Base-by-base conservation (phyloP, 306 rosid genomes). In the Crataegus laevigata region DNA sequence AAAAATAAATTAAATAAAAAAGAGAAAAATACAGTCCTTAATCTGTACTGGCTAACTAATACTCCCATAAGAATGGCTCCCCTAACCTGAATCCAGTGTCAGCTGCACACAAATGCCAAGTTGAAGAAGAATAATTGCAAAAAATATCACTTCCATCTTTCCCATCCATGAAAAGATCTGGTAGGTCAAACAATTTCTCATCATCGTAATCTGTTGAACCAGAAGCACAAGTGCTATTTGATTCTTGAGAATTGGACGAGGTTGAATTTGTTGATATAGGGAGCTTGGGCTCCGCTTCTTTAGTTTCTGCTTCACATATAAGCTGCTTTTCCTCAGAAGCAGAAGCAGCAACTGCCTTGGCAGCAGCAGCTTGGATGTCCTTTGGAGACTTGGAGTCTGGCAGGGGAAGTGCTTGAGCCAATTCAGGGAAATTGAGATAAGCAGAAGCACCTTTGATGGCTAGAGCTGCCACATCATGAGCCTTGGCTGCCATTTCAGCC, bases 401-500 rank as follows among this genome's bases (percentile, higher is more conserved):
- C 8, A 73, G 85, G 24, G 98, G 98, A 71, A 93, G 92, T 2
- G 64, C 60, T 8, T 65, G 30, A 3, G 88, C 87, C 62, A 91
- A 43, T 64, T 93, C 83, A 14, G 98, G 98, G 79, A 93, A 93
- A 77, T 93, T 93, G 60, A 93, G 92, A 80, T 68, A 84, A 21
- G 98, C 97, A 36, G 96, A 84, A 26, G 73, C 38, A 24, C 98
- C 98, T 69, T 93, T 93, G 67, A 91, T 91, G 34, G 98, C 96
- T 28, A 87, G 71, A 36, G 98, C 90, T 0, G 98, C 98, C 22
- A 90, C 97, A 82, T 93, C 98, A 64, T 93, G 98, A 7, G 98
- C 98, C 78, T 94, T 78, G 3, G 98, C 98, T 8, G 98, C 98
- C 98, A 93, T 93, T 82, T 88, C 96, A 11, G 98, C 87, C 2